Conservation (phyloP, 176 grass and related monocot genomes). For the Chloris gayana region DNA sequence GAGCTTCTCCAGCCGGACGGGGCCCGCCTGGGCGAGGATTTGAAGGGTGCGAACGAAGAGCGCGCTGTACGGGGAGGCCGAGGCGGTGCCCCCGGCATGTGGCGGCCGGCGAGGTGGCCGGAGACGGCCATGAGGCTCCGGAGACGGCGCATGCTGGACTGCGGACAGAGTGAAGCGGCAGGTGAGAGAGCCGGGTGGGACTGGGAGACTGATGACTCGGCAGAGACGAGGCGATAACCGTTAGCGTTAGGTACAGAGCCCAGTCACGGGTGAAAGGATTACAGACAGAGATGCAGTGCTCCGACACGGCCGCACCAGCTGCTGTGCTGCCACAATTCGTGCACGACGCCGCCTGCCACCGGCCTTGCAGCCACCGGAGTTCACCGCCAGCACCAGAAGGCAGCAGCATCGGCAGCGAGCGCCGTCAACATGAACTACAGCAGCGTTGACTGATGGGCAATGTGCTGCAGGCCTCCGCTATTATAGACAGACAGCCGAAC, state of each 20-base stretch:
- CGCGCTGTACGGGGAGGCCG: constrained; percentile 5
- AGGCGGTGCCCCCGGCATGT: not conserved
- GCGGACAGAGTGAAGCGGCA: not conserved
- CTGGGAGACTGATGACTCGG: constrained; percentile 36
- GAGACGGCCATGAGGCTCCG: constrained; percentile 43
- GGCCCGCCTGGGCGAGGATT: constrained; percentile 55
- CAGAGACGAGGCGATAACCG: not conserved
- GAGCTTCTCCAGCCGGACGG: constrained; percentile 65
- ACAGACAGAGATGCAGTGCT: too few species aligned
- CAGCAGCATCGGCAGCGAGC: too few species aligned
- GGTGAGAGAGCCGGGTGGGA: constrained; percentile 13
- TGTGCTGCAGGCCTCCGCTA: not conserved
- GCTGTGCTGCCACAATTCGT: too few species aligned
- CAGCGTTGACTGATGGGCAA: not conserved
- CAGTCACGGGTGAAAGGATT: too few species aligned
- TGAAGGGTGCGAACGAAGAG: constrained; percentile 50
- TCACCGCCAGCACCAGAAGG: too few species aligned
- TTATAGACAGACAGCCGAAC: not conserved
- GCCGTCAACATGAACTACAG: not conserved
- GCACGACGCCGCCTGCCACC: too few species aligned
- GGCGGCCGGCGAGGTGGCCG: constrained; percentile 29
- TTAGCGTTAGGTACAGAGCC: not conserved
- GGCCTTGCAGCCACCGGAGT: too few species aligned
- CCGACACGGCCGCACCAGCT: too few species aligned
- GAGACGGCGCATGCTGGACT: constrained; percentile 40